These are phyloP conservation scores for Macrolepiota fuliginosa DNA, from an alignment of 768 basidiomycete species.

Conservation along the genomic window DNA sequence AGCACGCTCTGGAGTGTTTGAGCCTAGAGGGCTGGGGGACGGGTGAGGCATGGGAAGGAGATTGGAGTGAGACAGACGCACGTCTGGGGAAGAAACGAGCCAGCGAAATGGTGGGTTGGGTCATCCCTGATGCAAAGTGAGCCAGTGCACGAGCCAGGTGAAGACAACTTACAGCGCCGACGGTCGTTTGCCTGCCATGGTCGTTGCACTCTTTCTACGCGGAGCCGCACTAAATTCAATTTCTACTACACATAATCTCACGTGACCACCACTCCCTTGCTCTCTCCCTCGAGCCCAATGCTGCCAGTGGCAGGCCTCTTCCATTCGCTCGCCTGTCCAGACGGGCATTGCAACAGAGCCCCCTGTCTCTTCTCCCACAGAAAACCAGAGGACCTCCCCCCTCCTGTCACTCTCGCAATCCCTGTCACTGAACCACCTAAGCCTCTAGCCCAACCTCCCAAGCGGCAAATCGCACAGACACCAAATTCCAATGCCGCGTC, in stretches of 20 bases:
- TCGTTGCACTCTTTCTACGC: background rate
- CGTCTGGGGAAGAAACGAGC: conserved; percentile 65
- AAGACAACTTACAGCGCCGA: background rate
- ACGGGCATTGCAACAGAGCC: conserved; percentile 44
- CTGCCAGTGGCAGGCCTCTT: conserved; percentile 64
- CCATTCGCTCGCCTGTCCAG: conserved; percentile 58
- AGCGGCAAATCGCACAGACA: conserved; percentile 46
- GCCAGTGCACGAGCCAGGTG: background rate
- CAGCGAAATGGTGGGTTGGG: conserved; percentile 57
- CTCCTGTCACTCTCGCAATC: conserved; percentile 35
- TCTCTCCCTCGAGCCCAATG: conserved; percentile 36
- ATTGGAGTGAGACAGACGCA: conserved; percentile 26
- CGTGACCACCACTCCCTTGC: background rate
- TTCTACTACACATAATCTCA: background rate
- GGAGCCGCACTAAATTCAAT: background rate
- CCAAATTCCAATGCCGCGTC: conserved; percentile 28
- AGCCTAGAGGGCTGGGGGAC: conserved; percentile 36
- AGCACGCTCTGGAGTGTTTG: conserved; percentile 32
- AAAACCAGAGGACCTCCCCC: conserved; percentile 29
- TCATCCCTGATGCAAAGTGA: conserved; percentile 40
- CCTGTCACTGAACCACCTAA: conserved; percentile 30
- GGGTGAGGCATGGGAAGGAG: conserved; percentile 11
- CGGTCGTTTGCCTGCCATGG: background rate
- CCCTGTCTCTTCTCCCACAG: conserved; percentile 69
- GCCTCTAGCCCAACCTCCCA: conserved; percentile 16